These are phyloP conservation scores for Aplosporella prunicola DNA, from an alignment of 2,329 filamentous ascomycete species.

Conservation along the genomic window DNA sequence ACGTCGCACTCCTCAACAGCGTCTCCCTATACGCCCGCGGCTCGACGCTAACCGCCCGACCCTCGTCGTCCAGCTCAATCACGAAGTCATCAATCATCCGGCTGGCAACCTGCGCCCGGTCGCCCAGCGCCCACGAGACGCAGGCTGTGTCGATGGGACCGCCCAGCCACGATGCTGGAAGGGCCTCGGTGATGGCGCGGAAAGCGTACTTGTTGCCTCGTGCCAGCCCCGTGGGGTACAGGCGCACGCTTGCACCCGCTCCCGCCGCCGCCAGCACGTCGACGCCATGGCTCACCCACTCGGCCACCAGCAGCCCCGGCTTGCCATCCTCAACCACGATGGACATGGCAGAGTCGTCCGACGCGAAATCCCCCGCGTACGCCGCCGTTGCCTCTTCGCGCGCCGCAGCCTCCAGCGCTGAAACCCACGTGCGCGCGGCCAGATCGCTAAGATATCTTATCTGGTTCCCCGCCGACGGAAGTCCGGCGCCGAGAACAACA, in stretches of 20 bases:
- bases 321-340: constrained; percentile 11
- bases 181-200: neutral
- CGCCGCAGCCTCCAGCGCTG: constrained; percentile 15
- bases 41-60: constrained; percentile 1
- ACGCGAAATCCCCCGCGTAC: constrained; percentile 14
- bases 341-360: constrained; percentile 4
- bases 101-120: neutral
- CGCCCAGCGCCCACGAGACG: neutral
- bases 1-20: no score
- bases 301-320: constrained; percentile 14
- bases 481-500: constrained; percentile 4
- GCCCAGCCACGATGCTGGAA: neutral
- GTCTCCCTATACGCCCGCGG: constrained; percentile 4
- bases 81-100: constrained; percentile 4
- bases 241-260: neutral
- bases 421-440: constrained; percentile 9
- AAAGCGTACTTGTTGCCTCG: neutral
- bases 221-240: neutral
- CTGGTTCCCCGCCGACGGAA: constrained; percentile 3
- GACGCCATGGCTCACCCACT: constrained; percentile 15
- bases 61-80: neutral
- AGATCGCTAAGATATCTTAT: neutral
- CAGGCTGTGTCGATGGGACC: constrained; percentile 3
- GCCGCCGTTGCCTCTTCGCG: constrained; percentile 13
- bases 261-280: constrained; percentile 13